These are phyloP conservation scores for Hyaloperonospora arabidopsidis DNA, from an alignment of 352 stramenopile genomes.

Conservation along the genomic window DNA sequence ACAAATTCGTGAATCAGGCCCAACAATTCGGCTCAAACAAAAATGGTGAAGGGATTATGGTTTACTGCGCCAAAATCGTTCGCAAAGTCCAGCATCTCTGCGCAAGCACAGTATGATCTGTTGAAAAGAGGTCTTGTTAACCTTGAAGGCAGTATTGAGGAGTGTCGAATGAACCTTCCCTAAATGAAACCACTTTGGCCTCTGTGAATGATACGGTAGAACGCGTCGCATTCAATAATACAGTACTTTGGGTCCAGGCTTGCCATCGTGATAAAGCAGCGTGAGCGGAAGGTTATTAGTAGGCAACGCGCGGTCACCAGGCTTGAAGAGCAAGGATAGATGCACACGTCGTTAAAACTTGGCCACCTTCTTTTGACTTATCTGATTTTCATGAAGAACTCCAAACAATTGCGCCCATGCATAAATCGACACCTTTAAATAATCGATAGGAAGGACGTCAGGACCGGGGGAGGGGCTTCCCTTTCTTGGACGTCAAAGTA, in stretches of 20 bases:
- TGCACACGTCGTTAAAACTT: not conserved
- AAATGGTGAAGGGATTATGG: not conserved
- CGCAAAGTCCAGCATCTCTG: not conserved
- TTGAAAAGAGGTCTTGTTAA: not conserved
- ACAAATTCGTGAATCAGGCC: not conserved
- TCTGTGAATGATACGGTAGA: not conserved
- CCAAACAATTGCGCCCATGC: constrained; percentile 10
- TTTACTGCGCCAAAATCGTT: not conserved
- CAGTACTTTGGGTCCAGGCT: not conserved
- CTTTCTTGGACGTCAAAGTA: constrained; percentile 7
- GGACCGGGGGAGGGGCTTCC: constrained; percentile 10
- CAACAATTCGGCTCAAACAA: not conserved
- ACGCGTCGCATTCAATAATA: not conserved
- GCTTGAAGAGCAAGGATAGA: not conserved
- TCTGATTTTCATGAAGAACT: constrained; percentile 1
- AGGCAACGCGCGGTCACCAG: not conserved
- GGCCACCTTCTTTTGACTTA: not conserved
- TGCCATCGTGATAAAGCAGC: not conserved
- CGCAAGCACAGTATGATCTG: not conserved
- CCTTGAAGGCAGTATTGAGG: not conserved
- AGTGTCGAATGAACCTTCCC: not conserved
- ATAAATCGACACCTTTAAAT: not conserved
- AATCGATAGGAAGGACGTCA: constrained; percentile 11
- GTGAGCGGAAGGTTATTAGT: not conserved
- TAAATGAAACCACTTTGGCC: not conserved